These are phyloP conservation scores for Chaetomidium leptoderma DNA, from an alignment of 495 filamentous ascomycete species.

Conservation along the genomic window DNA sequence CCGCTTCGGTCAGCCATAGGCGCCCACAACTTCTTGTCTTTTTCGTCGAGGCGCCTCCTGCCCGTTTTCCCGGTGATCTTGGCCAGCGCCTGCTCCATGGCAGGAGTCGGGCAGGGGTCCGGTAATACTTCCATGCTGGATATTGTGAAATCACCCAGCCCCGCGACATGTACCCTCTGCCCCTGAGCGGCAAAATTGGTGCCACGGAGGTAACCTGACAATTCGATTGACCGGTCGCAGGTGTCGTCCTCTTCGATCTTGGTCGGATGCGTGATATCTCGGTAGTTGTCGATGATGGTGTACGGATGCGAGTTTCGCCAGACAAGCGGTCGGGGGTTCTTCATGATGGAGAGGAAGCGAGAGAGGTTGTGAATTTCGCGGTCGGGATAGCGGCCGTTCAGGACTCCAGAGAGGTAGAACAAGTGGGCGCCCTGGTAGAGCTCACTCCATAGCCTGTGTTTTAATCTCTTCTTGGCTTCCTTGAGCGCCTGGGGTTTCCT, in stretches of 20 bases:
- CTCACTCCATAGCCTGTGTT: conserved; percentile 94
- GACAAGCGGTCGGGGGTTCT: conserved; percentile 91
- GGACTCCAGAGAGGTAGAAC: conserved; percentile 91
- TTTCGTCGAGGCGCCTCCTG: conserved; percentile 78
- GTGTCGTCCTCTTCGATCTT: conserved; percentile 80
- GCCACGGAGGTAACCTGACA: conserved; percentile 93
- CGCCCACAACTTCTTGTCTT: conserved; percentile 91
- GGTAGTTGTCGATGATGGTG: conserved; percentile 83
- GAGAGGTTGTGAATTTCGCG: conserved; percentile 93
- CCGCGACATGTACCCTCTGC: conserved; percentile 86
- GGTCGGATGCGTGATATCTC: conserved; percentile 90
- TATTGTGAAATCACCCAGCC: conserved; percentile 89
- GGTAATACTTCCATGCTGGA: conserved; percentile 77
- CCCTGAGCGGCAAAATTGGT: conserved; percentile 88
- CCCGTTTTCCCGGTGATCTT: conserved; percentile 76
- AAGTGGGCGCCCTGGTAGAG: conserved; percentile 94
- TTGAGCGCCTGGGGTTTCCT: conserved; percentile 83
- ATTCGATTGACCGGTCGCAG: conserved; percentile 81
- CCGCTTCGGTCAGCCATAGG: conserved; percentile 98
- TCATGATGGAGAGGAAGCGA: conserved; percentile 95
- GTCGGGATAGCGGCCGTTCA: conserved; percentile 95
- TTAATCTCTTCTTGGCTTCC: conserved; percentile 89
- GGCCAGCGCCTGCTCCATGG: conserved; percentile 75
- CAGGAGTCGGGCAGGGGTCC: conserved; percentile 92
- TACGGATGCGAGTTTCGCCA: conserved; percentile 98